Percentiles rank a stretch among this genome's conserved stretches.
These are phyloP conservation scores for Xenoacremonium recifei DNA, from an alignment of 2,329 filamentous ascomycete species.

Conservation along the genomic window DNA sequence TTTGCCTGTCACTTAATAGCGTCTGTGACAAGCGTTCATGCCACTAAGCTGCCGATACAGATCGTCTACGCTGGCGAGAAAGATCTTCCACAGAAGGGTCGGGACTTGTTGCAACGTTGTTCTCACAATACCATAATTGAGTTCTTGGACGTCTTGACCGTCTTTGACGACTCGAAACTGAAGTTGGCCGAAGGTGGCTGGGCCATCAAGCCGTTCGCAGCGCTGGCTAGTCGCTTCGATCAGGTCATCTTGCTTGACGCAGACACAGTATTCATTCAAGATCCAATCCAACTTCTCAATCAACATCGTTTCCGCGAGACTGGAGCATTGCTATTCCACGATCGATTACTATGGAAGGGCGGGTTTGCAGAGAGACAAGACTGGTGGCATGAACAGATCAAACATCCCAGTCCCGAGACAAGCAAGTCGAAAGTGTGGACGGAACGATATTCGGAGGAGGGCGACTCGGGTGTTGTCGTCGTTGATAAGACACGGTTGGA, in stretches of 20 bases:
- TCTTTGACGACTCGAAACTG: slow-evolving; percentile 32
- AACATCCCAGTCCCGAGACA: slow-evolving; percentile 31
- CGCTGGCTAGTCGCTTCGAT: slow-evolving; percentile 34
- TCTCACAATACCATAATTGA: slow-evolving; percentile 18
- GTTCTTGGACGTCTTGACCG: slow-evolving; percentile 31
- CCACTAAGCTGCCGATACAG: slow-evolving; percentile 33
- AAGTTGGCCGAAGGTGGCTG: slow-evolving; percentile 31
- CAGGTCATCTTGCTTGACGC: slow-evolving; percentile 39
- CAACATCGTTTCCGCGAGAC: slow-evolving; percentile 30
- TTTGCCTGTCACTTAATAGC: slow-evolving; percentile 35
- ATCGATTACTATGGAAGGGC: slow-evolving; percentile 38
- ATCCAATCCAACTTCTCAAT: slow-evolving; percentile 31
- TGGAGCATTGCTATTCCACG: slow-evolving; percentile 39
- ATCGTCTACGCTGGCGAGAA: slow-evolving; percentile 36
- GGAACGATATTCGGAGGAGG: slow-evolving; percentile 40
- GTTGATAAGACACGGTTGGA: slow-evolving; percentile 37
- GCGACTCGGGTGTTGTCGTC: slow-evolving; percentile 41
- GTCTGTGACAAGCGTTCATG: slow-evolving; percentile 29
- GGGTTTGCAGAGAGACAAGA: slow-evolving; percentile 32
- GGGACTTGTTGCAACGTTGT: slow-evolving; percentile 22
- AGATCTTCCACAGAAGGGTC: slow-evolving; percentile 25
- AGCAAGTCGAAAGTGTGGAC: slow-evolving; percentile 37
- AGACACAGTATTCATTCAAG: slow-evolving; percentile 38
- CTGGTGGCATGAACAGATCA: slow-evolving; percentile 38
- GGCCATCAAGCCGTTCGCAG: slow-evolving; percentile 42